Percentiles rank a stretch among this genome's conserved stretches.
phyloP scores from a whole-genome alignment of 1,284 basidiomycete species.

The Apiotrichum akiyoshidainum region DNA sequence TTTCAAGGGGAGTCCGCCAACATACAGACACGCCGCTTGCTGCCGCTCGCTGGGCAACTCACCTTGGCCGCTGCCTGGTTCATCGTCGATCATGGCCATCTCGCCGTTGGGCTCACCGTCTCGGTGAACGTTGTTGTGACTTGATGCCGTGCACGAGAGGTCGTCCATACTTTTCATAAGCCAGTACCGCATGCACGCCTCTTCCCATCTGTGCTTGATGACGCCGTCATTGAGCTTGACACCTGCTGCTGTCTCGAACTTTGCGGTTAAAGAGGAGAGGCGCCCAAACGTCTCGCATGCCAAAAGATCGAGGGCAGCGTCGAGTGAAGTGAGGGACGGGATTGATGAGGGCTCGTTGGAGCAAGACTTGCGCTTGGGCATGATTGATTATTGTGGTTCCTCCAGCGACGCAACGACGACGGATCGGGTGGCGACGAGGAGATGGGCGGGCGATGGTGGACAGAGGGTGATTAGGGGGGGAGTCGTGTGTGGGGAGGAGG shows the following conservation, averaged over 20 bases:
- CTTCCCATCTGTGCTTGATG: constrained; percentile 40
- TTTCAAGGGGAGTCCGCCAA: too few relatives aligned
- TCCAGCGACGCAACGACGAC: not conserved
- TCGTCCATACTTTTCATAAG: constrained; percentile 47
- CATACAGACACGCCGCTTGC: too few relatives aligned
- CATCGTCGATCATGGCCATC: constrained; percentile 15
- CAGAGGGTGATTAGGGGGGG: too few relatives aligned
- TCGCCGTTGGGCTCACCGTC: constrained; percentile 7
- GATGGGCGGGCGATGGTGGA: not conserved
- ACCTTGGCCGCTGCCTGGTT: constrained; percentile 2
- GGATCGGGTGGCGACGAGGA: not conserved
- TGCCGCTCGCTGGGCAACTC: not conserved
- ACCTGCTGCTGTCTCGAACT: constrained; percentile 40
- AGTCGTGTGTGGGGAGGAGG: too few relatives aligned
- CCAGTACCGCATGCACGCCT: constrained; percentile 44
- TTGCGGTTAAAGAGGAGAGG: constrained; percentile 30
- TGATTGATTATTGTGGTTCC: not conserved
- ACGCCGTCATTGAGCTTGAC: constrained; percentile 42
- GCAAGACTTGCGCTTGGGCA: constrained; percentile 17
- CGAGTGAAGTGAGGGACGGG: constrained; percentile 34
- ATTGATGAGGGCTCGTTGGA: constrained; percentile 6
- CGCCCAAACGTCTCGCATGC: constrained; percentile 44
- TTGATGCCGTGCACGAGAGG: constrained; percentile 28
- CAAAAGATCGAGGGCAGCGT: constrained; percentile 46
- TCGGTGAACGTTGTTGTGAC: not conserved